Conservation (phyloP, 2,329 filamentous ascomycete species). For the Fusarium tjaetaba region DNA sequence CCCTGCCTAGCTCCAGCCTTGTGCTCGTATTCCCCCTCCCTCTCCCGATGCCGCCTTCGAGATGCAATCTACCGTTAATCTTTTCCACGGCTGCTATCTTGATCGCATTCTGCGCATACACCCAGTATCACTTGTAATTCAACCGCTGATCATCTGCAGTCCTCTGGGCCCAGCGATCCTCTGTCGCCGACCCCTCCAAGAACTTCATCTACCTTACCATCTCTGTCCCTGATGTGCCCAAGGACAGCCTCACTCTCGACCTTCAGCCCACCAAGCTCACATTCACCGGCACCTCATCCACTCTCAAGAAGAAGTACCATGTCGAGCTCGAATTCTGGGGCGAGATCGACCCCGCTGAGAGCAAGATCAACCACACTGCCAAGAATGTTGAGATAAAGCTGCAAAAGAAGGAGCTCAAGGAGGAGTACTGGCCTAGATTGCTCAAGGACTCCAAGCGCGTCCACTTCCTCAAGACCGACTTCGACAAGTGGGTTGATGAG, state of each 20-base stretch:
- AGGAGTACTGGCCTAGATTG: conserved; percentile 95
- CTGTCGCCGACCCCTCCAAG: conserved; percentile 78
- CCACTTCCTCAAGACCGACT: conserved; percentile 98
- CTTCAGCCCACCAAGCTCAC: conserved; percentile 79
- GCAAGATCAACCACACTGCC: conserved; percentile 87
- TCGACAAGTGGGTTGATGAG: conserved; percentile 99
- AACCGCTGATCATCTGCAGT: conserved; percentile 63
- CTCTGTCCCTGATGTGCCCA: conserved; percentile 83
- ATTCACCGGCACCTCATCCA: conserved; percentile 85
- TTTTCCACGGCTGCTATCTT: neutral
- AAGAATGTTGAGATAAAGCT: conserved; percentile 91
- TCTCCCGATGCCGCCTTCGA: neutral
- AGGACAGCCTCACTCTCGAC: conserved; percentile 81
- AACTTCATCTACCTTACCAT: conserved; percentile 97
- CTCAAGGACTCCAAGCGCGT: conserved; percentile 90
- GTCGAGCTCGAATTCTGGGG: conserved; percentile 87
- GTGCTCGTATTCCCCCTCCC: conserved; percentile 9
- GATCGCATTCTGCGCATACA: neutral
- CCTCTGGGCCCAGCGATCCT: conserved; percentile 98
- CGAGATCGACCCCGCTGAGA: conserved; percentile 87
- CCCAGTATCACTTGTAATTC: neutral
- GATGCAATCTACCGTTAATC: neutral
- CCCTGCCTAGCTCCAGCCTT: conserved; percentile 10
- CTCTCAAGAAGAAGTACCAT: conserved; percentile 87
- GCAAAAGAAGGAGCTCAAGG: conserved; percentile 95